phyloP scores from a whole-genome alignment of 2,329 filamentous ascomycete genomes.

The Moelleriella libera region DNA sequence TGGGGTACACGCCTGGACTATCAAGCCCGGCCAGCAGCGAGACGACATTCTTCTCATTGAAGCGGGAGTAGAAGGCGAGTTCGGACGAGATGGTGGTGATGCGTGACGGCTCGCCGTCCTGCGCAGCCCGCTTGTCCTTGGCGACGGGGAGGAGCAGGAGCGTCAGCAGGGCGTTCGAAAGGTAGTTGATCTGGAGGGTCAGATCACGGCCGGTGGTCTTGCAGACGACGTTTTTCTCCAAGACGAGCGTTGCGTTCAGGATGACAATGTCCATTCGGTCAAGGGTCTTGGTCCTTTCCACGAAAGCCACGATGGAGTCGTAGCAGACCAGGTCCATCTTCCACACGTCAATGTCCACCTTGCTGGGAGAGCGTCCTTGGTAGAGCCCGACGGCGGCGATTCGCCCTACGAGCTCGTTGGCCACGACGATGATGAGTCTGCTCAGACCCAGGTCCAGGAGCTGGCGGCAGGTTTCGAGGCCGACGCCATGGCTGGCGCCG shows the following conservation, averaged over 20 bases:
- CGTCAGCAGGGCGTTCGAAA: constrained; percentile 31
- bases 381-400: constrained; percentile 1
- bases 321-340: constrained; percentile 24
- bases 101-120: constrained; percentile 3
- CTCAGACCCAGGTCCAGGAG: constrained; percentile 15
- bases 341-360: constrained; percentile 13
- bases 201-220: constrained; percentile 22
- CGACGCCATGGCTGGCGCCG: constrained; percentile 20
- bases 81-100: constrained; percentile 12
- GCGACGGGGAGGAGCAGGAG: constrained; percentile 31
- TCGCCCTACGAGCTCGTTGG: constrained; percentile 14
- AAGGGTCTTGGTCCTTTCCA: constrained; percentile 14
- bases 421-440: constrained; percentile 20
- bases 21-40: constrained; percentile 9
- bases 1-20: neutral
- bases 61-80: constrained; percentile 7
- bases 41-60: constrained; percentile 6
- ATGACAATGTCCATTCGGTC: constrained; percentile 22
- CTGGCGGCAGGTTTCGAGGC: constrained; percentile 18
- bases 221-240: neutral
- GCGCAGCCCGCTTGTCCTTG: constrained; percentile 13
- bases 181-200: constrained; percentile 33
- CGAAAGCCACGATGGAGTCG: constrained; percentile 24
- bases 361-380: neutral
- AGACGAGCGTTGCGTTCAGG: constrained; percentile 17